A percentile compares a stretch with the other conserved stretches of the same genome.
Evolutionary conservation across 2,329 filamentous ascomycete species (phyloP).

Genomic region (Stagonosporopsis chrysanthemi): DNA sequence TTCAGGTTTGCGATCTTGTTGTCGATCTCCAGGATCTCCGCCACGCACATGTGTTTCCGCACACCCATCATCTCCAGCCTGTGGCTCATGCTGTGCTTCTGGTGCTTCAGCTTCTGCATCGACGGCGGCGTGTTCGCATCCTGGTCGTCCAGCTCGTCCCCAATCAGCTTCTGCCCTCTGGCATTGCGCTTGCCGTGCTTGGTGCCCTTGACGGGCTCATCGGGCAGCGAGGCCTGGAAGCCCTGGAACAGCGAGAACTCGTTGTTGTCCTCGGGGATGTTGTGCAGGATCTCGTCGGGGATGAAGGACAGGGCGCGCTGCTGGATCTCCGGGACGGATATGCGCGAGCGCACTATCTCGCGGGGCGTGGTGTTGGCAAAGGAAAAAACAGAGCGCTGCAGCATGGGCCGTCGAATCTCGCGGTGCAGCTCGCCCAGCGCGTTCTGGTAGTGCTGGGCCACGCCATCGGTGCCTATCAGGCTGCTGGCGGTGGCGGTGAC

Average conservation of each 20-base stretch:
- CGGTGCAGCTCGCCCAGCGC: constrained; percentile 90
- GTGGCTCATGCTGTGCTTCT: constrained; percentile 81
- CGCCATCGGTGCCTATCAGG: constrained; percentile 71
- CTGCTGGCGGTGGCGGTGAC: constrained; percentile 93
- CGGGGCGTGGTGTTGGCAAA: constrained; percentile 91
- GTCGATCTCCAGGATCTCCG: constrained; percentile 95
- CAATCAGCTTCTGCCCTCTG: constrained; percentile 77
- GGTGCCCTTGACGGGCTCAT: constrained; percentile 59
- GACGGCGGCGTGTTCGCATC: constrained; percentile 67
- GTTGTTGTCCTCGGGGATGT: constrained; percentile 87
- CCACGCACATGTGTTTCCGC: constrained; percentile 96
- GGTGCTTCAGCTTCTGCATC: constrained; percentile 77
- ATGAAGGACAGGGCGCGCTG: constrained; percentile 88
- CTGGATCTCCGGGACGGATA: constrained; percentile 91
- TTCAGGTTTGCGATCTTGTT: constrained; percentile 94
- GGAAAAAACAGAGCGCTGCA: constrained; percentile 90
- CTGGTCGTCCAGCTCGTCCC: constrained; percentile 63
- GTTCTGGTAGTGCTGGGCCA: constrained; percentile 76
- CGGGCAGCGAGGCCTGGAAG: constrained; percentile 89
- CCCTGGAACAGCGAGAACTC: constrained; percentile 95
- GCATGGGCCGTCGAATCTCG: constrained; percentile 80
- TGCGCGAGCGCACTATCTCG: constrained; percentile 88
- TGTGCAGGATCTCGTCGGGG: constrained; percentile 85
- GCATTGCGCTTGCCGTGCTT: constrained; percentile 72
- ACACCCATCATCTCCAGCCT: constrained; percentile 89